Conservation (phyloP, 441 rosid species). For the Populus trichocarpa region DNA sequence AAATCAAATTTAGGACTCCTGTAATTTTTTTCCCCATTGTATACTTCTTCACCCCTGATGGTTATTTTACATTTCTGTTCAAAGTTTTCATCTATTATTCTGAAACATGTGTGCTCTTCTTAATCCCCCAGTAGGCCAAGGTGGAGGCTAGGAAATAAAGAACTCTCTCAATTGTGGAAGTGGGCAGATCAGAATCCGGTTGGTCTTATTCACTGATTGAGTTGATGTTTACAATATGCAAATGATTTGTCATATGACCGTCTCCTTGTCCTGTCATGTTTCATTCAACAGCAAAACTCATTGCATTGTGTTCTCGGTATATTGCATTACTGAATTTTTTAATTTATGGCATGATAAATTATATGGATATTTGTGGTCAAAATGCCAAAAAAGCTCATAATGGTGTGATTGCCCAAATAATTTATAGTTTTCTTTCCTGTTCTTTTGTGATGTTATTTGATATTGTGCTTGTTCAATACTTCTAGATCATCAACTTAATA, state of each 20-base stretch:
- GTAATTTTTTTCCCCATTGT: background rate
- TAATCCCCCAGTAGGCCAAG: conserved; percentile 65
- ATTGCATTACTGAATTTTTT: background rate
- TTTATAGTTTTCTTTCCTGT: background rate
- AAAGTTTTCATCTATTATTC: background rate
- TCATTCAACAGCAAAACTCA: background rate
- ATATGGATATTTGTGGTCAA: background rate
- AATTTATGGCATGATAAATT: background rate
- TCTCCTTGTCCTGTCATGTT: background rate
- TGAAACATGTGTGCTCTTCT: conserved; percentile 9
- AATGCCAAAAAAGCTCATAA: background rate
- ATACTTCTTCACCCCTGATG: background rate
- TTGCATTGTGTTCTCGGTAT: background rate
- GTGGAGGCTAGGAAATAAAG: conserved; percentile 94
- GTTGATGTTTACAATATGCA: background rate
- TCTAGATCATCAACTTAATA: conserved; percentile 13
- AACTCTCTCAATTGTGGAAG: conserved; percentile 96
- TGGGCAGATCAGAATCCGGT: conserved; percentile 98
- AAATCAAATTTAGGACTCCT: background rate
- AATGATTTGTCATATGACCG: background rate
- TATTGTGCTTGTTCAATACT: conserved; percentile 9
- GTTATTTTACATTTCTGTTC: background rate
- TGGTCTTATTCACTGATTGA: conserved; percentile 14
- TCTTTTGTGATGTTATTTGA: background rate
- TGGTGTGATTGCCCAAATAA: background rate